These are phyloP conservation scores for Elsinoe perseae DNA, from an alignment of 2,329 filamentous ascomycete species.

Conservation along the genomic window DNA sequence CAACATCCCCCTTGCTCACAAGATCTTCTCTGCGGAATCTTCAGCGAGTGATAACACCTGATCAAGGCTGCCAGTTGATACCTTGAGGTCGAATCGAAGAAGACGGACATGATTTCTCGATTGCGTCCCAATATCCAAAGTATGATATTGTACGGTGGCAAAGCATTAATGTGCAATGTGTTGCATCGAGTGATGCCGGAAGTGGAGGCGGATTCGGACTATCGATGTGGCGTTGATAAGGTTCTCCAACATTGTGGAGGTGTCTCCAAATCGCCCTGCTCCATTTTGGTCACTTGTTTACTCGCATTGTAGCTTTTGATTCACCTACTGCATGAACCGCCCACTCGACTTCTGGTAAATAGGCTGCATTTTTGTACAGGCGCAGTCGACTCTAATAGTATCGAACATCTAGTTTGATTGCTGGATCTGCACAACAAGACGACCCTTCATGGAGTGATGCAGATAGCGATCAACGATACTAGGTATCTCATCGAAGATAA, in stretches of 20 bases:
- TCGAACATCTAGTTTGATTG: background rate
- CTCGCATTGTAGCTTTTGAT: too few relatives aligned
- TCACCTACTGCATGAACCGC: too few relatives aligned
- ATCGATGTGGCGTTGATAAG: background rate
- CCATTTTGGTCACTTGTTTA: too few relatives aligned
- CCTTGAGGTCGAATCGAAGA: background rate
- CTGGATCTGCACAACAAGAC: background rate
- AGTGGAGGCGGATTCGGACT: background rate
- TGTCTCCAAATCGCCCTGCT: background rate
- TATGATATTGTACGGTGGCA: too few relatives aligned
- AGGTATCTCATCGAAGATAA: background rate
- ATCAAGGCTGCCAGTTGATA: background rate
- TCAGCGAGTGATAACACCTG: background rate
- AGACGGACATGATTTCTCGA: background rate
- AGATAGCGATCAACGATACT: conserved; percentile 1
- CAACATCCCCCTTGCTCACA: background rate
- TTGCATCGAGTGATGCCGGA: background rate
- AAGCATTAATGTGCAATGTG: background rate
- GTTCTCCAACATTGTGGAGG: background rate
- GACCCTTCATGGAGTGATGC: background rate
- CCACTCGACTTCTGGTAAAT: too few relatives aligned
- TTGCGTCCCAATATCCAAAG: too few relatives aligned
- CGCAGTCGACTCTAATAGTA: background rate
- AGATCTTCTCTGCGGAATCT: background rate
- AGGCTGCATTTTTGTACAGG: background rate